phyloP scores from a whole-genome alignment of 352 stramenopile genomes.

The Globisporangium emineosum region DNA sequence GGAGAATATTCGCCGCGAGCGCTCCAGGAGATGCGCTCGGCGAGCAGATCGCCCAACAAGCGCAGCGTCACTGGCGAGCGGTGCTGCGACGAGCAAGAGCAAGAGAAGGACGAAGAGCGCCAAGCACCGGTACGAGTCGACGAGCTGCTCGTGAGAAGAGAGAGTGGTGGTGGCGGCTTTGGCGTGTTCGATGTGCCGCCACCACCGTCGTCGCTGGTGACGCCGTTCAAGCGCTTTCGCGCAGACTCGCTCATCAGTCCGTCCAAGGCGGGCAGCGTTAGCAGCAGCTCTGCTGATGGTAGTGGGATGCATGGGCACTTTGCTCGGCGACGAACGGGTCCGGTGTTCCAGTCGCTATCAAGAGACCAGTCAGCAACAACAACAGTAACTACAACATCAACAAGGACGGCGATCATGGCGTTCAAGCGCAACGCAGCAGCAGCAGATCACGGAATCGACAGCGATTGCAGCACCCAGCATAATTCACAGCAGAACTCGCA shows the following conservation, averaged over 20 bases:
- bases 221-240: conserved; percentile 18
- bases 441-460: neutral
- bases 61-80: conserved; percentile 5
- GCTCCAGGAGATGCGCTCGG: conserved; percentile 11
- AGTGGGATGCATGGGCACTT: neutral
- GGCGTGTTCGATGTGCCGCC: neutral
- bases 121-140: neutral
- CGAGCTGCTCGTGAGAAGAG: neutral
- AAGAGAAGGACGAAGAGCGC: neutral
- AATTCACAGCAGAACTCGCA: conserved; percentile 9
- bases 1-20: conserved; percentile 5
- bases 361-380: neutral
- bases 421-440: neutral
- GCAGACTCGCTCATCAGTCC: conserved; percentile 15
- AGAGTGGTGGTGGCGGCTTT: neutral
- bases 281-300: neutral
- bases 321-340: neutral
- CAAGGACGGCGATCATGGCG: neutral
- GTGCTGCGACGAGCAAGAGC: conserved; percentile 1
- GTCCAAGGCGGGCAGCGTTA: neutral
- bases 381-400: neutral
- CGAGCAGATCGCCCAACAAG: conserved; percentile 18
- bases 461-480: neutral
- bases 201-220: neutral
- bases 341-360: conserved; percentile 12